Evolutionary conservation across 352 stramenopile genomes (phyloP).

Genomic region (Phytophthora europaea): DNA sequence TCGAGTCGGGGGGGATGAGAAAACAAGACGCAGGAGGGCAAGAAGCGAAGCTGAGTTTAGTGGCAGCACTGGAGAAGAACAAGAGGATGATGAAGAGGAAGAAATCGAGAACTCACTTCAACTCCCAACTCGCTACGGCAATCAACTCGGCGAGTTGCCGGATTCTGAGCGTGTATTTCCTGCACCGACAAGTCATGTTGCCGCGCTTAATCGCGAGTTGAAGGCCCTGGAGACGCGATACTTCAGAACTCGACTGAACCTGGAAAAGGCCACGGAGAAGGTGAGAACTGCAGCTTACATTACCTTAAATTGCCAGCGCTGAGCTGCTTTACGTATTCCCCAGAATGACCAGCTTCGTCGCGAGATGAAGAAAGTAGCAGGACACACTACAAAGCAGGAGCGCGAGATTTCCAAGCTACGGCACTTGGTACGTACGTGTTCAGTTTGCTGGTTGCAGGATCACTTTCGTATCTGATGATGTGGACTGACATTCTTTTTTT

Average conservation of each 20-base stretch:
- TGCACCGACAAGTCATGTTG: slow-evolving; percentile 65
- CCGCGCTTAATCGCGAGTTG: slow-evolving; percentile 72
- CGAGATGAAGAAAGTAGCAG: slow-evolving; percentile 56
- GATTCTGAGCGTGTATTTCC: slow-evolving; percentile 50
- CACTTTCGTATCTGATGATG: neutral
- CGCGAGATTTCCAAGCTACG: slow-evolving; percentile 75
- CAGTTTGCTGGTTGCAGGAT: neutral
- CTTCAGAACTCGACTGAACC: slow-evolving; percentile 75
- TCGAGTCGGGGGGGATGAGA: slow-evolving; percentile 3
- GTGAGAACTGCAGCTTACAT: slow-evolving; percentile 16
- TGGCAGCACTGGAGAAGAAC: slow-evolving; percentile 1
- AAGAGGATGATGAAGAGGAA: slow-evolving; percentile 13
- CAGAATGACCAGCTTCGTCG: slow-evolving; percentile 69
- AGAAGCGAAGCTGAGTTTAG: neutral
- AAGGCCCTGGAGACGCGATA: slow-evolving; percentile 81
- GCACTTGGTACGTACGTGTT: slow-evolving; percentile 44
- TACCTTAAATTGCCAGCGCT: neutral
- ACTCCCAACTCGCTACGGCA: slow-evolving; percentile 12
- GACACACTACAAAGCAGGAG: slow-evolving; percentile 54
- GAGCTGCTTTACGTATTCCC: neutral
- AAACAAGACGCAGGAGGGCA: neutral
- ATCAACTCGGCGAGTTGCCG: slow-evolving; percentile 31
- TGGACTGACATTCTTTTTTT: neutral
- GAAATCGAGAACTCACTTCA: slow-evolving; percentile 7
- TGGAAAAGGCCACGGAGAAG: slow-evolving; percentile 79